Evolutionary conservation across 306 rosid species (phyloP).

Genomic region (Senna tora): DNA sequence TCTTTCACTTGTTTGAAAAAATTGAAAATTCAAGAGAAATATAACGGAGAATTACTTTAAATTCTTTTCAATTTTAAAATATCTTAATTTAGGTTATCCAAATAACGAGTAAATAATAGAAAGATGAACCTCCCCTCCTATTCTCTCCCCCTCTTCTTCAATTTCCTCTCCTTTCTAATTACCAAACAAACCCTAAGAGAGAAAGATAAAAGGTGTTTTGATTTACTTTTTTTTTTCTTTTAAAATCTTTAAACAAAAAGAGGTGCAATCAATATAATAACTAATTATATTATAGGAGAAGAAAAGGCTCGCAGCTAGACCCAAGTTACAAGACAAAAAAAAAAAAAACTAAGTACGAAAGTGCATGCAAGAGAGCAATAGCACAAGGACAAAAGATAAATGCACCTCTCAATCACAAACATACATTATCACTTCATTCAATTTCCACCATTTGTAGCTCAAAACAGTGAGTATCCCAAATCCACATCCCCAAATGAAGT

Average conservation of each 20-base stretch:
- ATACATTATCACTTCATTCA: not conserved
- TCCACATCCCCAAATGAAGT: conserved; percentile 69
- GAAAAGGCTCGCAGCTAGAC: conserved; percentile 42
- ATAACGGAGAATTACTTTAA: too few relatives aligned
- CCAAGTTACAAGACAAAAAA: conserved; percentile 43
- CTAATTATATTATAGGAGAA: conserved; percentile 39
- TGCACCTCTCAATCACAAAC: not conserved
- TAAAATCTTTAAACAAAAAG: conserved; percentile 25
- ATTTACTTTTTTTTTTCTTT: not conserved
- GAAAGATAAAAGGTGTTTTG: too few relatives aligned
- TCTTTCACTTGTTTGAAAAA: too few relatives aligned
- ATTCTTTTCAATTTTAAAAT: too few relatives aligned
- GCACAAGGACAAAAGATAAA: conserved; percentile 34
- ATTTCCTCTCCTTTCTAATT: too few relatives aligned
- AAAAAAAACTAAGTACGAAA: conserved; percentile 32
- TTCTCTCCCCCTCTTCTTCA: too few relatives aligned
- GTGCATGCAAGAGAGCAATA: conserved; percentile 42
- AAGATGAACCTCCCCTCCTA: too few relatives aligned
- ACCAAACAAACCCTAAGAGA: too few relatives aligned
- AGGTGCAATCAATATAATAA: conserved; percentile 42
- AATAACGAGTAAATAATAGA: too few relatives aligned
- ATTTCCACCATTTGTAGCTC: conserved; percentile 19
- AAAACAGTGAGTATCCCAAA: conserved; percentile 64
- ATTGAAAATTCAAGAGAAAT: too few relatives aligned
- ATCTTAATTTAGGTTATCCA: too few relatives aligned